Percentiles rank a stretch among this genome's conserved stretches.
These are phyloP conservation scores for Cystobasidium pallidum DNA, from an alignment of 1,284 basidiomycete species.

Conservation along the genomic window DNA sequence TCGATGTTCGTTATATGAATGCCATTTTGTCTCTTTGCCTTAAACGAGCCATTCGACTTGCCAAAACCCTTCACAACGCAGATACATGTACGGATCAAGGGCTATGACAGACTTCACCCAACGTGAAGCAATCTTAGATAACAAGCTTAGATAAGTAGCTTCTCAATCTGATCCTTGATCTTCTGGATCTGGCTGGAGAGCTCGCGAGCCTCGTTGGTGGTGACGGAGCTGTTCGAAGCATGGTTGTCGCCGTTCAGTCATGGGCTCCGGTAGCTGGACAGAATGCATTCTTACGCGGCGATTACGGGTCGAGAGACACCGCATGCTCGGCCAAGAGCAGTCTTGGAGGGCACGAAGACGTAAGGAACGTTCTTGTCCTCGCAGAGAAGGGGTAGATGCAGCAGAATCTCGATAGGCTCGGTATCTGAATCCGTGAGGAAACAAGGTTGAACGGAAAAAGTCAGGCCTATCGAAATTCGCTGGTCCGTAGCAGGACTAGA, in stretches of 20 bases:
- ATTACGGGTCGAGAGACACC: slow-evolving; percentile 96
- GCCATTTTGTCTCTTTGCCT: too few relatives aligned
- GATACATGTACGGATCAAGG: background rate
- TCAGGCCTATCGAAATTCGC: background rate
- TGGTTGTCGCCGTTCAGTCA: background rate
- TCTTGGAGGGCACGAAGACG: slow-evolving; percentile 74
- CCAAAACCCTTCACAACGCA: background rate
- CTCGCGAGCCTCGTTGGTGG: slow-evolving; percentile 93
- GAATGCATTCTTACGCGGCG: slow-evolving; percentile 60
- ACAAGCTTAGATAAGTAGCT: slow-evolving; percentile 62
- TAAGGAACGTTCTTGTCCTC: slow-evolving; percentile 77
- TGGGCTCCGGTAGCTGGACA: background rate
- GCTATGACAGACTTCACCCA: background rate
- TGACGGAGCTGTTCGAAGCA: slow-evolving; percentile 65
- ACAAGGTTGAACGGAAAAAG: background rate
- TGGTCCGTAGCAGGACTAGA: background rate
- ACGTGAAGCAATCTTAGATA: background rate
- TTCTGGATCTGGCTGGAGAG: slow-evolving; percentile 86
- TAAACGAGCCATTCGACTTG: background rate
- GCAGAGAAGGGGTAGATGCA: slow-evolving; percentile 95
- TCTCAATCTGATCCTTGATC: slow-evolving; percentile 86
- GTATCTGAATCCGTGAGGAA: too few relatives aligned
- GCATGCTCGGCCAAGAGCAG: slow-evolving; percentile 92
- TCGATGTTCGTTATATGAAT: too few relatives aligned
- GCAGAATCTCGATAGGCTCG: slow-evolving; percentile 95